Base-by-base conservation (phyloP, 148 eudicot species). In the Chenopodium suecicum region DNA sequence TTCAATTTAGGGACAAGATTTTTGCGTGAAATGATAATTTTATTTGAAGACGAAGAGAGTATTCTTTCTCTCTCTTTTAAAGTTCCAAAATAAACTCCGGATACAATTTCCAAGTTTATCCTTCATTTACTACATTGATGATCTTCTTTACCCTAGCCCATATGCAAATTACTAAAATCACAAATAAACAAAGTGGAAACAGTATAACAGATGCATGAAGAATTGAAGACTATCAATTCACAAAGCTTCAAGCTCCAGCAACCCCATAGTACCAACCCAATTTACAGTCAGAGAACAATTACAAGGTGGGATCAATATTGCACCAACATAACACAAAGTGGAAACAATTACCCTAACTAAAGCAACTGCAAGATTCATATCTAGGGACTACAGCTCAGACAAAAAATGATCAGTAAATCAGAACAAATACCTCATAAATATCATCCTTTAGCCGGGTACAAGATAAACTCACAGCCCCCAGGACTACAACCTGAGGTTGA, bases 401-500 rank as follows among this genome's bases (percentile, higher is more conserved):
- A 12, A 50, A 48, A 48, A 50, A 50, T 48, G 3, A 50, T 31
- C 29, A 65, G n/a, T 34, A 56, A 69, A 23, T 10, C 63, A 66
- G 31, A 56, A 72, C 47, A 74, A 41, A 44, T 89, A 94, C 99
- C 98, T 94, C 98, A 80, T 92, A 94, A 66, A 97, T 92, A 85
- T 94, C 97, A 54, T 97, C 99, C 89, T 92, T 94, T 80, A 97
- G 83, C 77, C 90, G 84, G 17, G 95, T 89, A 77, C 99, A 97
- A 58, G 94, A 90, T 87, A 97, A 81, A 87, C 90, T 92, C 73
- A 89, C 91, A 82, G 97, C 99, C 79, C 99, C 99, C 64, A 97
- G 85, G 72, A 90, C 97, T 31, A 94, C 97, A n/a, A 92, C 95
- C 79, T 91, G 93, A 7, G 99, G 99, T 83, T 97, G 98, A 85